Evolutionary conservation across 441 rosid genomes (phyloP).

Genomic region (Populus hybrid): DNA sequence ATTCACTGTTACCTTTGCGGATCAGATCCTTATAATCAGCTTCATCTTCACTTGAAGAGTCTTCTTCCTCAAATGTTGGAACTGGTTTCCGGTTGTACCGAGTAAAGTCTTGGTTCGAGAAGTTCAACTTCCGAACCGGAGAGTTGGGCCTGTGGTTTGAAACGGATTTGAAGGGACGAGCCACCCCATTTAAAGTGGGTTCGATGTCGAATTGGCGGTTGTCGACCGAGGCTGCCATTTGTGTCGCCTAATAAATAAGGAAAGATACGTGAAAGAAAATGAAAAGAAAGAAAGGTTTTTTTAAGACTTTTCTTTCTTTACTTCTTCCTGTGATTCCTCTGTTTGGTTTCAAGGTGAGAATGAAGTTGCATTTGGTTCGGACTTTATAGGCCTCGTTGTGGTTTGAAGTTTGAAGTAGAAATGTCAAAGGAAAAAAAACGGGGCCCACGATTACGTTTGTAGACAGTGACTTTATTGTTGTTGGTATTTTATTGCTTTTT

Average conservation of each 20-base stretch:
- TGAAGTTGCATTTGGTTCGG: not conserved
- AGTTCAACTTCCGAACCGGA: constrained; percentile 28
- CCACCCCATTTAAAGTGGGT: constrained; percentile 47
- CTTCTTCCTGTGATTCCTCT: not conserved
- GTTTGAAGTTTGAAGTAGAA: not conserved
- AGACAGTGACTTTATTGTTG: not conserved
- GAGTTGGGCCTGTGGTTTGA: constrained; percentile 29
- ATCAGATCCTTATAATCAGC: constrained; percentile 42
- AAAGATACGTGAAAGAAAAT: not conserved
- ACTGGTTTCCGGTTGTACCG: not conserved
- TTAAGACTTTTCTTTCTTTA: no score
- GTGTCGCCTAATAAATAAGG: not conserved
- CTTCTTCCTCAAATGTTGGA: constrained; percentile 11
- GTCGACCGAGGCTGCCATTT: constrained; percentile 85
- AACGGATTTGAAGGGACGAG: constrained; percentile 42
- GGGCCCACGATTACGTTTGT: constrained; percentile 5
- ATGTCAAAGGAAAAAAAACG: constrained; percentile 1
- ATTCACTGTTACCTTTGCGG: constrained; percentile 47
- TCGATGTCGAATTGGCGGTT: constrained; percentile 66
- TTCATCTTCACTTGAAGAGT: constrained; percentile 57
- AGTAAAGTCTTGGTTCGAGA: constrained; percentile 10
- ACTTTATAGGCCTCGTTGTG: constrained; percentile 24
- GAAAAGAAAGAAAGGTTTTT: not conserved
- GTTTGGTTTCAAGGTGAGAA: constrained; percentile 7
- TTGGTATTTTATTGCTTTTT: not conserved